Base-by-base conservation (phyloP, 306 rosid genomes). In the Arachis stenosperma region DNA sequence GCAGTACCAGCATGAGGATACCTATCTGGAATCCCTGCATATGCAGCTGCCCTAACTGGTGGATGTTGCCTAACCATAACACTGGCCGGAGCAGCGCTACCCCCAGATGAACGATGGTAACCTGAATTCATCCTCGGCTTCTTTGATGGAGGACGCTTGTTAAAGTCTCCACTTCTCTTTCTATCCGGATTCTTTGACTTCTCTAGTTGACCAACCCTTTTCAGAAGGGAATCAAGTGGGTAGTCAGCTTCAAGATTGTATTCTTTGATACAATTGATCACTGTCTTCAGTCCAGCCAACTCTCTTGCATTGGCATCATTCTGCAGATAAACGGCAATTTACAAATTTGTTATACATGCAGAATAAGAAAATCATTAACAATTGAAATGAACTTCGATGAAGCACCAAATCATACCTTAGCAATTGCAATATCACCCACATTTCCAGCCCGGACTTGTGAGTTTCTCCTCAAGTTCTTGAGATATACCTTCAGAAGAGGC, bases 141-240 rank as follows among this genome's bases (percentile, higher is more conserved):
- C 76, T 90, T 87, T 6, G 85, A 53, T 65, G 72, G 90, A 17
- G 78, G 90, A 52, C 86, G 86, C 67, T 67, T 90, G 39, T 70
- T 62, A 54, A 69, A 63, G 2, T 88, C 97, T 44, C 88, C 86
- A 15, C 78, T 69, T 77, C 92, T 82, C 84, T 84, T 84, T 82
- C 9, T 52, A 52, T 90, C 97, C 69, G 81, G 70, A 65, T 69
- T 80, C 73, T 81, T 87, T 29, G 88, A 78, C 65, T 79, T 84
- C 69, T 85, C 90, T 69, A 90, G 85, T 79, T 90, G 97, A 76
- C 61, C 71, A 75, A 85, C 90, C 84, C 97, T 88, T 83, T 71
- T 87, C 48, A 75, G 86, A 61, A 90, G 97, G 61, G 97, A 84
- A 71, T 90, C 97, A 43, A 88, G 92, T 8, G 94, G 88, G 84